Conservation (phyloP, 2,329 filamentous ascomycete species). For the Calonectria pteridis region DNA sequence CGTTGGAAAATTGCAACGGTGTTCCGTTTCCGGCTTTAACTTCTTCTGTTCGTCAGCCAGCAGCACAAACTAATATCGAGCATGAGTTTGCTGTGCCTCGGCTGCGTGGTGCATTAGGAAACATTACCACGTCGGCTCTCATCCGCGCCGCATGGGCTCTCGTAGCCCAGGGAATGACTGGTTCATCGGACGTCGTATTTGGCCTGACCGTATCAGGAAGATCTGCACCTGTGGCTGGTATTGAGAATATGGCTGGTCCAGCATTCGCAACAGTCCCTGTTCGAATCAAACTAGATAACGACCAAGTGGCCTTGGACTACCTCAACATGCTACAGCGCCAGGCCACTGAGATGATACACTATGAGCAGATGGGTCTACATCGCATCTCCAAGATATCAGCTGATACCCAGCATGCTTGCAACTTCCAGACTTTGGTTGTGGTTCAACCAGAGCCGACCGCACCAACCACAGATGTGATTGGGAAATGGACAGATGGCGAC, state of each 20-base stretch:
- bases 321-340: conserved; percentile 48
- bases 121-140: conserved; percentile 27
- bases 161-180: conserved; percentile 32
- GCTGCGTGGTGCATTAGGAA: not conserved
- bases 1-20: not conserved
- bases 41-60: conserved; percentile 1
- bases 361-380: conserved; percentile 27
- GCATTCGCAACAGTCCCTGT: conserved; percentile 31
- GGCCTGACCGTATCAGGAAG: conserved; percentile 41
- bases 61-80: conserved; percentile 5
- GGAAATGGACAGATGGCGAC: not conserved
- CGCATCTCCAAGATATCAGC: conserved; percentile 6
- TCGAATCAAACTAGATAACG: conserved; percentile 41
- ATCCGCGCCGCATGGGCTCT: conserved; percentile 47
- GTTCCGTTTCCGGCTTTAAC: conserved; percentile 14
- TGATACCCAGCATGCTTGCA: not conserved
- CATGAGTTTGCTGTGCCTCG: not conserved
- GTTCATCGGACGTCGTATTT: conserved; percentile 39
- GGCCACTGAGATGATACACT: conserved; percentile 23
- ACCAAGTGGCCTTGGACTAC: conserved; percentile 50
- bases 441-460: conserved; percentile 16
- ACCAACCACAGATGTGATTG: not conserved
- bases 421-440: conserved; percentile 25
- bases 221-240: conserved; percentile 33
- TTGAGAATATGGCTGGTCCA: conserved; percentile 38